Percentiles rank a stretch among this genome's conserved stretches.
These are phyloP conservation scores for Jaminaea rosea DNA, from an alignment of 1,284 basidiomycete species.

Conservation along the genomic window DNA sequence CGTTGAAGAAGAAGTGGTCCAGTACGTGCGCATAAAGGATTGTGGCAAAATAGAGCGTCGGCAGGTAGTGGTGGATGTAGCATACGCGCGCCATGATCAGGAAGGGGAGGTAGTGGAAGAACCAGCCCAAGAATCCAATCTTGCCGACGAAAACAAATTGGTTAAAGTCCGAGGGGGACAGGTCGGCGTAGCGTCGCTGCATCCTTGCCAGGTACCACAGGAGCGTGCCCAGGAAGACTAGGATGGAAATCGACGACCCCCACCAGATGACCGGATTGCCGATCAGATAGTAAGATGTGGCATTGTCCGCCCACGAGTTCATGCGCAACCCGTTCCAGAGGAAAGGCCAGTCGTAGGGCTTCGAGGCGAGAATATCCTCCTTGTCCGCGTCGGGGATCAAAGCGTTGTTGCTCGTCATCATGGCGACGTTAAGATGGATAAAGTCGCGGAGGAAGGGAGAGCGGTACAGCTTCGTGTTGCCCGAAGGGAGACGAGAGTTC, in stretches of 20 bases:
- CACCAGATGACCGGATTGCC: constrained; percentile 92
- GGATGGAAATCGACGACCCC: constrained; percentile 63
- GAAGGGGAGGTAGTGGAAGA: constrained; percentile 56
- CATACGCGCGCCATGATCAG: constrained; percentile 54
- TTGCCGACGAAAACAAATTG: constrained; percentile 89
- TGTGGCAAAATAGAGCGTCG: constrained; percentile 90
- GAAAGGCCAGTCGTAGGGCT: constrained; percentile 88
- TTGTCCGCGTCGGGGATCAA: constrained; percentile 94
- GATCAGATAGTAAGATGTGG: constrained; percentile 80
- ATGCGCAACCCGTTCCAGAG: constrained; percentile 74
- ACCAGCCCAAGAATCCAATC: constrained; percentile 83
- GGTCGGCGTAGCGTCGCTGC: constrained; percentile 83
- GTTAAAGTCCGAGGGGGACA: constrained; percentile 79
- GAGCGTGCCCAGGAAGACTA: constrained; percentile 55
- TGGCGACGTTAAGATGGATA: constrained; percentile 95
- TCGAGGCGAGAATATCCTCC: constrained; percentile 88
- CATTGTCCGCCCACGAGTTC: constrained; percentile 87
- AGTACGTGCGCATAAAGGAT: constrained; percentile 80
- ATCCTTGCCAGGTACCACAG: constrained; percentile 68
- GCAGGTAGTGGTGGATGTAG: constrained; percentile 77
- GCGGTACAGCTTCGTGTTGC: constrained; percentile 69
- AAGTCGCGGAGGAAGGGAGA: constrained; percentile 95
- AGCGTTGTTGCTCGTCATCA: constrained; percentile 99
- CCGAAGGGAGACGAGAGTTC: constrained; percentile 85
- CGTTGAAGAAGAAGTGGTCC: constrained; percentile 65